A percentile compares a stretch with the other conserved stretches of the same genome.
These are phyloP conservation scores for Botrytis porri DNA, from an alignment of 2,329 filamentous ascomycete genomes.

Conservation along the genomic window DNA sequence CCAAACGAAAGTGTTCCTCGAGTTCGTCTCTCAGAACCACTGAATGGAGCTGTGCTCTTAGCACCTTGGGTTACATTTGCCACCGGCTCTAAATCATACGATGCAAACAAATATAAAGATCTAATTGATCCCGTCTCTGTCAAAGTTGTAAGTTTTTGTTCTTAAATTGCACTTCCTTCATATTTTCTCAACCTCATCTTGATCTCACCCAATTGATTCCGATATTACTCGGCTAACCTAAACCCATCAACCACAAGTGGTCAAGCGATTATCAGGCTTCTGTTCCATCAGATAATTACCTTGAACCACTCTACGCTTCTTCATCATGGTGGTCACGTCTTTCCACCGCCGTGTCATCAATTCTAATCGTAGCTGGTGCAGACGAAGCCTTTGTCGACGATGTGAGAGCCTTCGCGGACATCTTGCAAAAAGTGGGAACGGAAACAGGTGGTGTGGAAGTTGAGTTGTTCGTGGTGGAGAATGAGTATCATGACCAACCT, in stretches of 20 bases:
- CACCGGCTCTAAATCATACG: conserved; percentile 43
- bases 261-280: conserved; percentile 39
- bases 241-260: conserved; percentile 38
- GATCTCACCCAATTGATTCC: neutral
- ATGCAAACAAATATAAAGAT: conserved; percentile 50
- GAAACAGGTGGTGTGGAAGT: neutral
- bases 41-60: conserved; percentile 53
- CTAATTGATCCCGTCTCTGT: conserved; percentile 43
- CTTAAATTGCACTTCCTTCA: neutral
- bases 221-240: conserved; percentile 43
- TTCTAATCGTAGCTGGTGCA: conserved; percentile 53
- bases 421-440: conserved; percentile 40
- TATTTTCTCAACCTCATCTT: conserved; percentile 24
- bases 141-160: neutral
- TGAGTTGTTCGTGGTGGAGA: conserved; percentile 22
- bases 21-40: conserved; percentile 42
- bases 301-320: conserved; percentile 48
- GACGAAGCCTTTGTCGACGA: conserved; percentile 56
- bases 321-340: conserved; percentile 53
- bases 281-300: conserved; percentile 48
- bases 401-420: conserved; percentile 49
- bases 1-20: conserved; percentile 54
- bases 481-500: conserved; percentile 34
- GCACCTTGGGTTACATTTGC: conserved; percentile 57
- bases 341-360: conserved; percentile 42